phyloP scores from a whole-genome alignment of 2,329 filamentous ascomycete genomes.

The Pseudocercospora pini-densiflorae region DNA sequence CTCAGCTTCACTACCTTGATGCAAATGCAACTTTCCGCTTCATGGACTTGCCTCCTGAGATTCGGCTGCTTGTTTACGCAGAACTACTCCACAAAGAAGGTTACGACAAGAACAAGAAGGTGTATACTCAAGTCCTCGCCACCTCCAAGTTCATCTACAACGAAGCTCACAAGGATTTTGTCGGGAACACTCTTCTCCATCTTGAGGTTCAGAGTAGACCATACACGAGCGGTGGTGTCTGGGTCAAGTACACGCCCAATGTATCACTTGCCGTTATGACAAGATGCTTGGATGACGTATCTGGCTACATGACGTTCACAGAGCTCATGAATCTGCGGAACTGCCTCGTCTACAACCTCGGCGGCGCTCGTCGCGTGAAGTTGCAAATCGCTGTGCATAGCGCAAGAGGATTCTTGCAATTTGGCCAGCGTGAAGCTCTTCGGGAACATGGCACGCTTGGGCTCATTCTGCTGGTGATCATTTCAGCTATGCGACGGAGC shows the following conservation, averaged over 20 bases:
- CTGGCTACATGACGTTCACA: too few relatives aligned
- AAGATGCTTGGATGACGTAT: too few relatives aligned
- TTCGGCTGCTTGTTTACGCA: slow-evolving; percentile 15
- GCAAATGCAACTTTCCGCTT: slow-evolving; percentile 13
- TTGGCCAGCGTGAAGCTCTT: too few relatives aligned
- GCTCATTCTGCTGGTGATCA: too few relatives aligned
- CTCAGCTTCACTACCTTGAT: neutral
- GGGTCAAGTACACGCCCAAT: neutral
- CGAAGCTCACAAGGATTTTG: slow-evolving; percentile 4
- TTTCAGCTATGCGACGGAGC: too few relatives aligned
- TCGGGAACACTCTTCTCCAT: neutral
- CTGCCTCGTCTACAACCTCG: too few relatives aligned
- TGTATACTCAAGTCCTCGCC: slow-evolving; percentile 5
- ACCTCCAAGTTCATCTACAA: slow-evolving; percentile 3
- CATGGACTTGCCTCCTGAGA: slow-evolving; percentile 20
- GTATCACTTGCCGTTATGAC: neutral
- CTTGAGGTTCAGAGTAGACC: neutral
- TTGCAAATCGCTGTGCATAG: too few relatives aligned
- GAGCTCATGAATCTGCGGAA: too few relatives aligned
- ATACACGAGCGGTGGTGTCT: neutral
- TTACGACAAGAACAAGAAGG: neutral
- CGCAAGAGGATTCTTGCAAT: too few relatives aligned
- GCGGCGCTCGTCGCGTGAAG: too few relatives aligned
- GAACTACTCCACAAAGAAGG: neutral
- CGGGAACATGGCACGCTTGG: too few relatives aligned